Evolutionary conservation across 1,139 yeast species (phyloP).

Genomic region (Debaryomyces fabryi): DNA sequence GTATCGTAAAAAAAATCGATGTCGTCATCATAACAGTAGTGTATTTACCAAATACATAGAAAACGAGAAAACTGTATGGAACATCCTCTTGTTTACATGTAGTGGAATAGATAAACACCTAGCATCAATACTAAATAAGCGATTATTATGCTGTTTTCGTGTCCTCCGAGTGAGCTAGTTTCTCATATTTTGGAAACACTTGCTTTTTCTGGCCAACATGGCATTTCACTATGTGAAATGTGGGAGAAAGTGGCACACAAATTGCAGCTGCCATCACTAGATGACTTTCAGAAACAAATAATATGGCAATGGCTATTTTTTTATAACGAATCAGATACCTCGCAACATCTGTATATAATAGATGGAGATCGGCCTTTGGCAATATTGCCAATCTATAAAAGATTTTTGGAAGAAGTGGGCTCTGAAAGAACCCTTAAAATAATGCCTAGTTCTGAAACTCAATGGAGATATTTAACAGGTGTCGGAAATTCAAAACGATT

Average conservation of each 20-base stretch:
- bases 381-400: conserved; percentile 23
- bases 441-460: conserved; percentile 42
- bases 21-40: conserved; percentile 5
- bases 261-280: conserved; percentile 25
- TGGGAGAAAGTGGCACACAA: conserved; percentile 31
- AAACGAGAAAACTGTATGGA: background rate
- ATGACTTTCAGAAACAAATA: conserved; percentile 38
- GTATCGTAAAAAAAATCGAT: conserved; percentile 1
- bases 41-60: background rate
- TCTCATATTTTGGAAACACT: conserved; percentile 30
- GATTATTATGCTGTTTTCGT: conserved; percentile 23
- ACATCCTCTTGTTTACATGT: conserved; percentile 7
- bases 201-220: conserved; percentile 42
- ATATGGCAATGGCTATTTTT: conserved; percentile 47
- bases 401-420: conserved; percentile 22
- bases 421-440: conserved; percentile 24
- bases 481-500: conserved; percentile 36
- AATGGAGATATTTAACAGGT: conserved; percentile 46
- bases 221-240: conserved; percentile 31
- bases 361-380: conserved; percentile 19
- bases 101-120: background rate
- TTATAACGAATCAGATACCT: conserved; percentile 19
- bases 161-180: conserved; percentile 35
- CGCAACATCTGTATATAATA: conserved; percentile 22
- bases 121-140: background rate